Evolutionary conservation across 306 rosid genomes (phyloP).

Genomic region (Malus sylvestris): DNA sequence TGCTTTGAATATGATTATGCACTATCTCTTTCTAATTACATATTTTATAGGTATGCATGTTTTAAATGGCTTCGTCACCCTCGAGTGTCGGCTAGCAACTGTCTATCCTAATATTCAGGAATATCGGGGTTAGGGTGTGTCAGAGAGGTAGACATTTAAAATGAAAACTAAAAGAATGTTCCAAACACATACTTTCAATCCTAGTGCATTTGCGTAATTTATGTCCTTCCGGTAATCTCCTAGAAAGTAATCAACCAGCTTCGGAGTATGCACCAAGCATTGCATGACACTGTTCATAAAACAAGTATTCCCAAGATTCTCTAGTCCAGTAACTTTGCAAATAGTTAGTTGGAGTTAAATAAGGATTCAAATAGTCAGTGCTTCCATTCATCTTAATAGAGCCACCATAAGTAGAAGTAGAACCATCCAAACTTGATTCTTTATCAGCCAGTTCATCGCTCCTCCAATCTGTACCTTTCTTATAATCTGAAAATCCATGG

Average conservation of each 20-base stretch:
- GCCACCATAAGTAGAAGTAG: constrained; percentile 23
- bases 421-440: constrained; percentile 33
- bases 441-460: constrained; percentile 32
- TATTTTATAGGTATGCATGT: too few relatives aligned
- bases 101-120: too few relatives aligned
- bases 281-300: constrained; percentile 89
- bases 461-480: constrained; percentile 24
- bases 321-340: constrained; percentile 52
- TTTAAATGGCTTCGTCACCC: too few relatives aligned
- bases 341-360: constrained; percentile 20
- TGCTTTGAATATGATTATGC: too few relatives aligned
- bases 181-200: constrained; percentile 57
- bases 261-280: constrained; percentile 76
- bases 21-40: too few relatives aligned
- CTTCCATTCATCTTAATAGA: constrained; percentile 42
- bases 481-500: constrained; percentile 47
- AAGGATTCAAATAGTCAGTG: constrained; percentile 32
- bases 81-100: too few relatives aligned
- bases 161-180: constrained; percentile 6
- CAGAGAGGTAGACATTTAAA: not conserved
- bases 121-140: too few relatives aligned
- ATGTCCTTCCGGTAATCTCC: constrained; percentile 72
- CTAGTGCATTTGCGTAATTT: constrained; percentile 71
- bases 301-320: constrained; percentile 94
- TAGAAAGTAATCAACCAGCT: constrained; percentile 70